phyloP scores from a whole-genome alignment of 2,329 filamentous ascomycete species.

The Sphaerulina musiva region DNA sequence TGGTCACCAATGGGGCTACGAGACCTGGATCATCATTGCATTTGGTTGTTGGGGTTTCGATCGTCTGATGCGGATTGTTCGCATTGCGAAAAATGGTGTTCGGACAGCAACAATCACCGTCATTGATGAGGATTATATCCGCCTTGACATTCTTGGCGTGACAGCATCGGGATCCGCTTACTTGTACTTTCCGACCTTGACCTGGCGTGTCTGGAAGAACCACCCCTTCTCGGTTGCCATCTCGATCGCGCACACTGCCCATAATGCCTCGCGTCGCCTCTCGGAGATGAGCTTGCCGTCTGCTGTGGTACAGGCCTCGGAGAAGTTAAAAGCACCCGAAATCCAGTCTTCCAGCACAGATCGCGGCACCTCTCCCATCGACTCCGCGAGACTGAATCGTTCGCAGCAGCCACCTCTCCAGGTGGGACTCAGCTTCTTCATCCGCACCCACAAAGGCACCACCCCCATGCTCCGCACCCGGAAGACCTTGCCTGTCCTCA shows the following conservation, averaged over 20 bases:
- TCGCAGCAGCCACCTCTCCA: not conserved
- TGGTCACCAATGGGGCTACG: conserved; percentile 40
- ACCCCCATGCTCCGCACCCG: conserved; percentile 31
- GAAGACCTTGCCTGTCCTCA: conserved; percentile 24
- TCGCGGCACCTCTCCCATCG: not conserved
- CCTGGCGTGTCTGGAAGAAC: conserved; percentile 44
- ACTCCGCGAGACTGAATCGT: not conserved
- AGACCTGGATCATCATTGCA: conserved; percentile 43
- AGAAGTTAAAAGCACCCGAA: conserved; percentile 3
- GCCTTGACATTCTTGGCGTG: conserved; percentile 40
- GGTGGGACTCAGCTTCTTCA: conserved; percentile 33
- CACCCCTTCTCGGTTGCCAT: conserved; percentile 48
- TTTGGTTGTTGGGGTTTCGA: conserved; percentile 45
- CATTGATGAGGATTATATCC: conserved; percentile 31
- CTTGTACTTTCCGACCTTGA: conserved; percentile 46
- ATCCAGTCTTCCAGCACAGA: not conserved
- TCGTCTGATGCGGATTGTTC: conserved; percentile 37
- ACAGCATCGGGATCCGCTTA: conserved; percentile 41
- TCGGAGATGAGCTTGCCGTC: not conserved
- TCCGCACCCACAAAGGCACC: conserved; percentile 33
- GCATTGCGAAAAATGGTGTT: conserved; percentile 38
- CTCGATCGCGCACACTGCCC: not conserved
- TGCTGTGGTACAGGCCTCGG: not conserved
- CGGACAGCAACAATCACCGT: conserved; percentile 36
- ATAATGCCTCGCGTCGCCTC: not conserved